Base-by-base conservation (phyloP, 176 grass and related monocot genomes). In the Oryza officinalis region DNA sequence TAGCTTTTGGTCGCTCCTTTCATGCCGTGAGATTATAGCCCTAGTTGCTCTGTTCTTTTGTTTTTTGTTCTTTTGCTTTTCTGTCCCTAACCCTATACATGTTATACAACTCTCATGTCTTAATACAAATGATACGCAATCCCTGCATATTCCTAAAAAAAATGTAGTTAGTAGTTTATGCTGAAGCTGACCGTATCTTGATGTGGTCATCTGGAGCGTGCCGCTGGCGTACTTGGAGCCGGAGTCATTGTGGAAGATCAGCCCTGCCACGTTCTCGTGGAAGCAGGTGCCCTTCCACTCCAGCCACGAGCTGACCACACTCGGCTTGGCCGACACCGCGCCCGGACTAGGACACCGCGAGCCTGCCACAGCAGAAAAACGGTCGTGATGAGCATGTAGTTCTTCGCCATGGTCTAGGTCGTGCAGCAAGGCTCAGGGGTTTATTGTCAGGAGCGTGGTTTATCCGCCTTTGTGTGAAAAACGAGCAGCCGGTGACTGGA, bases 241-340 rank as follows among this genome's bases (percentile, higher is more conserved):
- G 82, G 44, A 86, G 27, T 86, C 45, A 86, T 91, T 94, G 83
- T 94, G 89, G 80, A 91, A 81, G 59, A 38, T 72, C 10, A 91
- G 50, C 92, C 92, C 88, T 13, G 92, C 92, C 71, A 76, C 69
- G 80, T 84, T 94, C 80, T 94, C 63, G 92, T 94, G 86, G 83
- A 94, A 94, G 92, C 92, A 94, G 67, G 92, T 86, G 1, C 92
- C 88, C 60, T 88, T 86, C 92, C 88, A 94, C 30, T 20, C 54
- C 37, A 74, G 45, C 10, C 10, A 6, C 10, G 27, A 76, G 69
- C 60, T 52, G 31, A 52, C n/a, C 32, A 80, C 18, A n/a, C 30
- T 80, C 13, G 86, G 1, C 22, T 33, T 76, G 6, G 78, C 74
- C 66, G 38, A 20, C 45, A 85, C 86, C 81, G 79, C 69, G 45